A percentile compares a stretch with the other conserved stretches of the same genome.
phyloP scores from a whole-genome alignment of 192 early-diverging fungal genomes.

The Kappamyces sp. region DNA sequence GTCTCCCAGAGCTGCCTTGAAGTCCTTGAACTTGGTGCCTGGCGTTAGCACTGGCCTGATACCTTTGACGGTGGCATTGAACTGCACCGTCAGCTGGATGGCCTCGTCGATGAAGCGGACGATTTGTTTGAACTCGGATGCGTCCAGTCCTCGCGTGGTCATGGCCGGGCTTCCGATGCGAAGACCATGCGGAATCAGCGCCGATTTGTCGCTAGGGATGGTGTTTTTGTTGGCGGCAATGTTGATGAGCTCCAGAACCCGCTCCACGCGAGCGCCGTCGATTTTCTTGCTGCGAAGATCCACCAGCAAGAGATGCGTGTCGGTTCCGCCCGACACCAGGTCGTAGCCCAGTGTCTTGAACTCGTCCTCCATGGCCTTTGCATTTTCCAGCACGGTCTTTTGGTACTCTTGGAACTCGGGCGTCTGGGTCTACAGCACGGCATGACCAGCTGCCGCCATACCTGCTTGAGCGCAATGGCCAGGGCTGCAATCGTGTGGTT shows the following conservation, averaged over 20 bases:
- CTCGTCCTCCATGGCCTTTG: conserved; percentile 77
- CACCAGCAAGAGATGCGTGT: conserved; percentile 89
- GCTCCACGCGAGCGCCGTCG: conserved; percentile 94
- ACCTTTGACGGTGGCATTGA: conserved; percentile 56
- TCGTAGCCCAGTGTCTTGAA: conserved; percentile 68
- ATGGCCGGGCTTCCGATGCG: conserved; percentile 94
- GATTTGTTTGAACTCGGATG: conserved; percentile 83
- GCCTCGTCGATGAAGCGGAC: conserved; percentile 83
- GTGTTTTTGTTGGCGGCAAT: conserved; percentile 99
- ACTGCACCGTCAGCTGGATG: conserved; percentile 69
- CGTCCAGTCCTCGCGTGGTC: conserved; percentile 86
- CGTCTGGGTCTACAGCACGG: conserved; percentile 46
- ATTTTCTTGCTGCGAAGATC: conserved; percentile 78
- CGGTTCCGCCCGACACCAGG: conserved; percentile 89
- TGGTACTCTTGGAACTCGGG: conserved; percentile 88
- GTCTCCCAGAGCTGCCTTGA: conserved; percentile 74
- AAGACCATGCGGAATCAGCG: conserved; percentile 88
- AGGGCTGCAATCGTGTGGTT: conserved; percentile 98
- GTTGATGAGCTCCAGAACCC: conserved; percentile 91
- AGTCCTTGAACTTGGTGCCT: conserved; percentile 78
- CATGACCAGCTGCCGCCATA: conserved; percentile 1
- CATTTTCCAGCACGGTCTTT: conserved; percentile 82
- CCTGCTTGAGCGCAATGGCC: conserved; percentile 89
- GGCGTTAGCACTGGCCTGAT: conserved; percentile 8
- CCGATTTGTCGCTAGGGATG: conserved; percentile 91